Base-by-base conservation (phyloP, 1,139 yeast genomes). In the Saccharomyces hybrid region DNA sequence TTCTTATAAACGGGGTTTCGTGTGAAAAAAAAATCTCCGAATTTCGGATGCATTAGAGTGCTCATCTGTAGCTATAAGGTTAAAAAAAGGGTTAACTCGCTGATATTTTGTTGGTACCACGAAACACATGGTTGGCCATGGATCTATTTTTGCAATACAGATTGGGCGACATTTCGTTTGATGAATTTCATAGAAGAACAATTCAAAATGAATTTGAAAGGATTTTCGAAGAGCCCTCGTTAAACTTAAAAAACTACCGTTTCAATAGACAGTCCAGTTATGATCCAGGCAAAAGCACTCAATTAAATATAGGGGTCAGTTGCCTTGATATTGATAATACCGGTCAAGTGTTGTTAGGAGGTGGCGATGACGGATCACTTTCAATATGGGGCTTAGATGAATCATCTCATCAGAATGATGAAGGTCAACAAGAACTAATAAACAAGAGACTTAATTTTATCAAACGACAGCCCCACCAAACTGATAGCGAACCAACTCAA, bases 311-410 rank as follows among this genome's bases (percentile, higher is more conserved):
- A n/a, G 58, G 59, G 1, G 54, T 88, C 24, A 87, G 86, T 60
- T 73, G 86, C 9, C 71, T 89, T 21, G 80, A 86, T 1, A 64
- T 88, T n/a, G 96, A 88, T 57, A 63, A 68, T 7, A 68, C 71
- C 0, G 80, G 79, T 7, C 67, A 73, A 57, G 84, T 72, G 58
- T 62, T 88, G 57, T 69, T 90, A 4, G 81, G 89, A 48, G 96
- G 95, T 0, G 82, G 88, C 47, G 88, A 89, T 2, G 95, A 89
- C 64, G 84, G 93, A 0, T 77, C 85, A 3, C 75, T 90, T 12
- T 80, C 80, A 54, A 58, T 85, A 29, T 86, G 89, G 89, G 82
- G 82, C 52, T 56, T 78, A 29, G 64, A 67, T 27, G 66, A 68
- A 4, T 60, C 65, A 4, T 62, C 64, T 1, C 57, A 57, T 3